These are phyloP conservation scores for Sclerotinia nivalis DNA, from an alignment of 2,329 filamentous ascomycete genomes.

Conservation along the genomic window DNA sequence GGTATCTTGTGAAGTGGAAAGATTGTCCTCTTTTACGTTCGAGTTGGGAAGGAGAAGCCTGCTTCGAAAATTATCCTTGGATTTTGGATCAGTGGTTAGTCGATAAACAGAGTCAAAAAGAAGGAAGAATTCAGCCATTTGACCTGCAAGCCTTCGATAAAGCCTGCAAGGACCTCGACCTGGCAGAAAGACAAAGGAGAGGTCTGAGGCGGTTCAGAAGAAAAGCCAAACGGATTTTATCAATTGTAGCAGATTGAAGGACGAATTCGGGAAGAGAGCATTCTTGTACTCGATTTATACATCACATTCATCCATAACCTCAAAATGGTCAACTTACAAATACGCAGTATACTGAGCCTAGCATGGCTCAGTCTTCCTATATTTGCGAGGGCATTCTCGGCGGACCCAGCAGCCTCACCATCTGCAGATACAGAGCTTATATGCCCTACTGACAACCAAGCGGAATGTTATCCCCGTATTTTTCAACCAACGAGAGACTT, in stretches of 20 bases:
- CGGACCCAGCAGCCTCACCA: constrained; percentile 30
- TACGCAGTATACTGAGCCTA: constrained; percentile 30
- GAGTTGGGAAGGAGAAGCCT: constrained; percentile 37
- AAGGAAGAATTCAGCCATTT: constrained; percentile 39
- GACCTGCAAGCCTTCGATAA: constrained; percentile 37
- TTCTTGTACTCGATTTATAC: constrained; percentile 1
- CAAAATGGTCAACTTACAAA: constrained; percentile 33
- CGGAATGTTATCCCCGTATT: constrained; percentile 65
- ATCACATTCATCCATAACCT: not conserved
- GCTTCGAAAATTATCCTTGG: constrained; percentile 33
- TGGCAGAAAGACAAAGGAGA: constrained; percentile 34
- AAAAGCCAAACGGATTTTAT: constrained; percentile 36
- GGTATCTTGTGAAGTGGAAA: constrained; percentile 42
- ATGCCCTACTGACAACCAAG: constrained; percentile 60
- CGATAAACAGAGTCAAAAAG: constrained; percentile 36
- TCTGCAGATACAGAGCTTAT: constrained; percentile 56
- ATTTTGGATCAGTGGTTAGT: constrained; percentile 37
- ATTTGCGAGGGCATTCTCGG: constrained; percentile 31
- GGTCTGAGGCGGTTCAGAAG: constrained; percentile 38
- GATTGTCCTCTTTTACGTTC: constrained; percentile 40
- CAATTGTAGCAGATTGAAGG: constrained; percentile 34
- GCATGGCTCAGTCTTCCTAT: constrained; percentile 34
- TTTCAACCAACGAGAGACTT: constrained; percentile 67
- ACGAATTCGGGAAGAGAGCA: too few relatives aligned
- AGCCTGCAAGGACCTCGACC: constrained; percentile 34